These are phyloP conservation scores for Cryptococcus hybrid DNA, from an alignment of 1,284 basidiomycete genomes.

Conservation along the genomic window DNA sequence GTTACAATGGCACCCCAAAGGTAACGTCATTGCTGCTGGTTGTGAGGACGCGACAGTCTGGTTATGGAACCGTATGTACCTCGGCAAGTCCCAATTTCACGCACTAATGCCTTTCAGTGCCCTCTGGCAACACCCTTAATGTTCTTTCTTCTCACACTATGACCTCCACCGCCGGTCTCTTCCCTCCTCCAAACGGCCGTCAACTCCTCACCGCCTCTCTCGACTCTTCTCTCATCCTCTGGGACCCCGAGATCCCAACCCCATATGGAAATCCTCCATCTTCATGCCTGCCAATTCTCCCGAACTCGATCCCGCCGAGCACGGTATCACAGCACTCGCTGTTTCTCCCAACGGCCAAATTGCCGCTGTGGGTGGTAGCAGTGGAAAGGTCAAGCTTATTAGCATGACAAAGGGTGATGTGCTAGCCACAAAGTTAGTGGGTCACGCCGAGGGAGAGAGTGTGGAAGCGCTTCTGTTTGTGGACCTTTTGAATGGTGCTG, in stretches of 20 bases:
- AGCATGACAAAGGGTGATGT: conserved; percentile 84
- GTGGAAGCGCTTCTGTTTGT: conserved; percentile 87
- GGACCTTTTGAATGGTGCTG: conserved; percentile 62
- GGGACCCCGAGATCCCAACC: conserved; percentile 71
- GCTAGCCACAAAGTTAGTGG: conserved; percentile 66
- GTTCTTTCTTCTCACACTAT: conserved; percentile 90
- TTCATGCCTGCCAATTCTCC: conserved; percentile 60
- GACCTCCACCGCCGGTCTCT: conserved; percentile 81
- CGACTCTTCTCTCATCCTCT: conserved; percentile 81
- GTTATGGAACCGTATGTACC: conserved; percentile 83
- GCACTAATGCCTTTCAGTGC: conserved; percentile 59
- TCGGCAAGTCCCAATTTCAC: not conserved
- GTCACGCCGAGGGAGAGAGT: conserved; percentile 84
- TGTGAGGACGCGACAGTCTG: conserved; percentile 94
- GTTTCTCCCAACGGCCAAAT: conserved; percentile 81
- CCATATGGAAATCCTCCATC: conserved; percentile 60
- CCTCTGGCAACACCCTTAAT: conserved; percentile 90
- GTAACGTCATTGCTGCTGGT: conserved; percentile 82
- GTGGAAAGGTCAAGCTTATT: conserved; percentile 79
- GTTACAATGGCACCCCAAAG: conserved; percentile 95
- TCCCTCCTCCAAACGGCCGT: conserved; percentile 69
- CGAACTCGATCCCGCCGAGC: conserved; percentile 53
- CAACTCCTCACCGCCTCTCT: conserved; percentile 82
- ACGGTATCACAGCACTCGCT: conserved; percentile 79
- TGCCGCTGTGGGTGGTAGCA: conserved; percentile 81